Percentiles rank a stretch among this genome's conserved stretches.
Conservation (phyloP, 2,329 filamentous ascomycete genomes). For the Monilinia vaccinii-corymbosi region DNA sequence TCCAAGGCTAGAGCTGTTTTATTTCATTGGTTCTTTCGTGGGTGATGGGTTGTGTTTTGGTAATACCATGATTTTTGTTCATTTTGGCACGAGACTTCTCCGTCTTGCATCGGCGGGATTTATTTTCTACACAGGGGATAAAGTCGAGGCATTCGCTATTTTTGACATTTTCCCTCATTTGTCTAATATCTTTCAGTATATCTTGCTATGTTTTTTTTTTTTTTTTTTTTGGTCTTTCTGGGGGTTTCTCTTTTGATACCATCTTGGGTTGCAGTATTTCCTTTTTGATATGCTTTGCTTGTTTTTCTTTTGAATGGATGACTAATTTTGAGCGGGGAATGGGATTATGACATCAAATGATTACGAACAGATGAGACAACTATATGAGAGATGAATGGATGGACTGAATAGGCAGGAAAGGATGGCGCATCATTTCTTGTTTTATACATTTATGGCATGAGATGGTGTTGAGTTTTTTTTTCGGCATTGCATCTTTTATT, state of each 20-base stretch:
- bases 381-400: not conserved
- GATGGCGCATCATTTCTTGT: constrained; percentile 4
- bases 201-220: not conserved
- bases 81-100: constrained; percentile 38
- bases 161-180: not conserved
- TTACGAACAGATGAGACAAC: constrained; percentile 3
- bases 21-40: constrained; percentile 11
- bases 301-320: not conserved
- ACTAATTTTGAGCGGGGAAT: not conserved
- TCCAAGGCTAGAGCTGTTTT: not conserved
- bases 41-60: constrained; percentile 19
- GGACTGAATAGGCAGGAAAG: not conserved
- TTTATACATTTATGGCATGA: not conserved
- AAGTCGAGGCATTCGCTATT: not conserved
- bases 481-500: not conserved
- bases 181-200: not conserved
- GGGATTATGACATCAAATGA: not conserved
- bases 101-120: constrained; percentile 27
- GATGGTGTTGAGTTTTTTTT: not conserved
- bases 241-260: constrained; percentile 1
- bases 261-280: constrained; percentile 3
- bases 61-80: constrained; percentile 16
- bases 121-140: constrained; percentile 19
- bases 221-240: not conserved
- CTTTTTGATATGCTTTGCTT: not conserved